A percentile compares a stretch with the other conserved stretches of the same genome.
Conservation (phyloP, 768 basidiomycete species). For the Gelatoporia subvermispora region DNA sequence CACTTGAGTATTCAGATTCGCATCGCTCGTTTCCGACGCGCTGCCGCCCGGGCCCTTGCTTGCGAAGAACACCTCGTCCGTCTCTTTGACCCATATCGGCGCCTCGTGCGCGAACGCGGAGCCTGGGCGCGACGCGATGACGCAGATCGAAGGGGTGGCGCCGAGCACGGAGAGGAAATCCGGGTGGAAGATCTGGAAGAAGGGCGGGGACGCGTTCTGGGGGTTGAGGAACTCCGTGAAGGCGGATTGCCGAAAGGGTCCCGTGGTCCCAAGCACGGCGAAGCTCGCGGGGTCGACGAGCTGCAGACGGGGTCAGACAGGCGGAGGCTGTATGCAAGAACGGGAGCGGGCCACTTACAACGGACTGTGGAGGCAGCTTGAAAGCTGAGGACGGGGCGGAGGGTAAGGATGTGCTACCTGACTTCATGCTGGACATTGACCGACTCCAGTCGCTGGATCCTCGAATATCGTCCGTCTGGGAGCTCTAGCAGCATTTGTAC, state of each 20-base stretch:
- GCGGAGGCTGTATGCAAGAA: background rate
- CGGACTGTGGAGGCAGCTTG: background rate
- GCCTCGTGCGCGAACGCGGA: constrained; percentile 81
- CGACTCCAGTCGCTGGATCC: no score
- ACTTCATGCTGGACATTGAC: no score
- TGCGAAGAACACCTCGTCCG: constrained; percentile 70
- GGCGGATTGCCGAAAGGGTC: constrained; percentile 29
- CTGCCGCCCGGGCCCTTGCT: constrained; percentile 66
- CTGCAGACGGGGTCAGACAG: constrained; percentile 27
- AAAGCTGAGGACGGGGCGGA: no score
- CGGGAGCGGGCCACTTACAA: background rate
- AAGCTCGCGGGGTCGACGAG: constrained; percentile 46
- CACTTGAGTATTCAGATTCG: constrained; percentile 59
- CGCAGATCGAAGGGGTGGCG: constrained; percentile 45
- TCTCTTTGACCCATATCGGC: constrained; percentile 59
- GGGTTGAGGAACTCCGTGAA: constrained; percentile 48
- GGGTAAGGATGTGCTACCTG: no score
- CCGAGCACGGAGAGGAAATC: constrained; percentile 62
- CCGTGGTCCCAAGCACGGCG: constrained; percentile 45
- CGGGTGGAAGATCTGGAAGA: constrained; percentile 53
- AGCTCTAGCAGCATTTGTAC: no score
- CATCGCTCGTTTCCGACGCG: constrained; percentile 54
- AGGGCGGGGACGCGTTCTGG: constrained; percentile 48
- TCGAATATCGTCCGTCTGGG: no score
- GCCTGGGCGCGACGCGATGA: constrained; percentile 54